Evolutionary conservation across 75 land plant genomes (phyloP), one percentile per base, ranked within the genome.

Genomic region (Picea sitchensis): DNA sequence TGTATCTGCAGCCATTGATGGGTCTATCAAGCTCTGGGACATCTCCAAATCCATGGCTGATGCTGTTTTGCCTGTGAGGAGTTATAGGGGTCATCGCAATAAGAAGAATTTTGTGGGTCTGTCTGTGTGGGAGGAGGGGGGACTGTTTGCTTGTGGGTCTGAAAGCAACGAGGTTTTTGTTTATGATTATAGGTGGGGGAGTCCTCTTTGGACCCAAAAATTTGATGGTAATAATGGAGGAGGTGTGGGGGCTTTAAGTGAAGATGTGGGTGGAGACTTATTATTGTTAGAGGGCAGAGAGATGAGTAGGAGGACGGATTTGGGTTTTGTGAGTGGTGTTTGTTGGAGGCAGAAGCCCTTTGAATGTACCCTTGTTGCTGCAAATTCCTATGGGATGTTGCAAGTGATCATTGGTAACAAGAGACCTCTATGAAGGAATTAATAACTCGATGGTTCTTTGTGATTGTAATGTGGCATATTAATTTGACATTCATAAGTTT

Each of bases 71-170:
- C 58, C 74, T 60, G 76, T 87, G 68, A 77, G 92, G 63, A 83
- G 82, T n/a, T 93, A 77, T 78, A 61, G 41, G n/a, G 88, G 86
- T 18, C 96, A 93, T 71, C 71, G 76, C 74, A 93, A 92, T 65
- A 61, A 30, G 32, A 71, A 87, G 76, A 88, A 84, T 76, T 93
- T 93, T 75, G 90, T 90, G 21, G 96, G 96, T 57, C 65, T 93
- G 71, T 83, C 89, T 47, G 94, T 92, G 21, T 81, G 87, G 86
- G 51, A 81, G 44, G 81, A 77, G 15, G 94, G 87, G 0, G 92
- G 92, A 57, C 79, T 93, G 14, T 77, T 93, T 4, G 88, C 90
- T 6, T 90, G 90, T 57, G 96, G 96, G 64, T 93, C 96, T 64
- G 96, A 93, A 67, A 86, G 79, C 77, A 90, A 88, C 74, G 85